Conservation (phyloP, 2,329 filamentous ascomycete species). For the Metarhizium humberi region DNA sequence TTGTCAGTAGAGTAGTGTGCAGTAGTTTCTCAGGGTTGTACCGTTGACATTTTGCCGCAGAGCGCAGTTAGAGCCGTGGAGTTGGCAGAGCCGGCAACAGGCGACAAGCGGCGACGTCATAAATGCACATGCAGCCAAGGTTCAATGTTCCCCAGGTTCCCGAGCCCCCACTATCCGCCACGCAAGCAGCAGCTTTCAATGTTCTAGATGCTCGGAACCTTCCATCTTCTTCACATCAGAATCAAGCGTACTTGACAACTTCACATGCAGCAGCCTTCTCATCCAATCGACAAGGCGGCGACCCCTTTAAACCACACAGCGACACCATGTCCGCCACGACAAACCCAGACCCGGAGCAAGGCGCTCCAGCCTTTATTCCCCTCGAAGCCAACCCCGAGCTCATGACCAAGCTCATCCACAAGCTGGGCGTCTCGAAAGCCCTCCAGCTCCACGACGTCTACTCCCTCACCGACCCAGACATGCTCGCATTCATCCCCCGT, state of each 20-base stretch:
- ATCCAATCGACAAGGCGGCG: neutral
- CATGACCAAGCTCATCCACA: slow-evolving; percentile 74
- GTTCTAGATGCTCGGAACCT: neutral
- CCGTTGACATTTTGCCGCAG: neutral
- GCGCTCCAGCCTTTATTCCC: slow-evolving; percentile 43
- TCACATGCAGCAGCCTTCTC: neutral
- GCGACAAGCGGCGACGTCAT: too few species aligned
- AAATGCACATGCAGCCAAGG: too few species aligned
- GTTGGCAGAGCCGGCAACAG: too few species aligned
- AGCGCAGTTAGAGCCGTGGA: too few species aligned
- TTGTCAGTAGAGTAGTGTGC: too few species aligned
- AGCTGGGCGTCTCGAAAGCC: slow-evolving; percentile 69
- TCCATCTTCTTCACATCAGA: neutral
- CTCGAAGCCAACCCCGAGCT: slow-evolving; percentile 76
- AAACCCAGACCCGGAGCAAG: slow-evolving; percentile 29
- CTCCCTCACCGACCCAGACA: slow-evolving; percentile 75
- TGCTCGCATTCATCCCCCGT: slow-evolving; percentile 79
- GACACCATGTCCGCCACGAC: slow-evolving; percentile 23
- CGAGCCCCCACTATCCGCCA: too few species aligned
- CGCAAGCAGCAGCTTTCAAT: too few species aligned
- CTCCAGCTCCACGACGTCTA: slow-evolving; percentile 86
- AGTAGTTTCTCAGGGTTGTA: neutral
- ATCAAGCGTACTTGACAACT: too few species aligned
- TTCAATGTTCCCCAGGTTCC: too few species aligned
- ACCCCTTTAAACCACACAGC: neutral